A percentile compares a stretch with the other conserved stretches of the same genome.
phyloP scores from a whole-genome alignment of 1,139 yeast species.

The Zygoascus hellenicus region DNA sequence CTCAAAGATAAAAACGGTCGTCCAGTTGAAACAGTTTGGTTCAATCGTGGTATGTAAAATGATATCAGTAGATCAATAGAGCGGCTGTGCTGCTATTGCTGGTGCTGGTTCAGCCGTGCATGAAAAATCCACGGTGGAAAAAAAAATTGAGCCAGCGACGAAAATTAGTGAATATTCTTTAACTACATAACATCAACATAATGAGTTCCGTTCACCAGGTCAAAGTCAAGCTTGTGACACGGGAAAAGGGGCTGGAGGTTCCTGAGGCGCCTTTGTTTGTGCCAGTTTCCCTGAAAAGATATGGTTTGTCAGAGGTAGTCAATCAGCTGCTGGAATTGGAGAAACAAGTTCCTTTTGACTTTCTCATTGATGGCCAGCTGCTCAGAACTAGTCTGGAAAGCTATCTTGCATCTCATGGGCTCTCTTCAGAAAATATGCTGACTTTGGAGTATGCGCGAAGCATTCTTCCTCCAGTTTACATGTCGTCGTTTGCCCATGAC shows the following conservation, averaged over 20 bases:
- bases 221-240: conserved; percentile 76
- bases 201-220: conserved; percentile 38
- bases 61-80: not conserved
- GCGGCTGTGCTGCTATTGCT: not conserved
- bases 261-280: conserved; percentile 77
- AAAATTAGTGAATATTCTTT: not conserved
- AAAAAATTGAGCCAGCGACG: not conserved
- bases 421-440: conserved; percentile 75
- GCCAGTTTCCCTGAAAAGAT: conserved; percentile 79
- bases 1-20: conserved; percentile 60
- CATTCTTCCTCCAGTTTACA: conserved; percentile 84
- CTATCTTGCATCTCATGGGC: conserved; percentile 67
- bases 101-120: conserved; percentile 7
- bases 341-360: conserved; percentile 82
- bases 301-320: conserved; percentile 90
- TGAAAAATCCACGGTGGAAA: not conserved
- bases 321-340: conserved; percentile 69
- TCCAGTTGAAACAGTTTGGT: conserved; percentile 58
- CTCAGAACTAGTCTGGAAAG: conserved; percentile 60
- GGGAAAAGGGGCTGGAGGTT: conserved; percentile 73
- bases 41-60: conserved; percentile 80
- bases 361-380: conserved; percentile 71
- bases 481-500: conserved; percentile 84
- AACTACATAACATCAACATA: conserved; percentile 2
- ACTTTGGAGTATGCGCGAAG: conserved; percentile 88